Evolutionary conservation across 169 alveolate species (phyloP).

Genomic region (Plasmodium knowlesi): DNA sequence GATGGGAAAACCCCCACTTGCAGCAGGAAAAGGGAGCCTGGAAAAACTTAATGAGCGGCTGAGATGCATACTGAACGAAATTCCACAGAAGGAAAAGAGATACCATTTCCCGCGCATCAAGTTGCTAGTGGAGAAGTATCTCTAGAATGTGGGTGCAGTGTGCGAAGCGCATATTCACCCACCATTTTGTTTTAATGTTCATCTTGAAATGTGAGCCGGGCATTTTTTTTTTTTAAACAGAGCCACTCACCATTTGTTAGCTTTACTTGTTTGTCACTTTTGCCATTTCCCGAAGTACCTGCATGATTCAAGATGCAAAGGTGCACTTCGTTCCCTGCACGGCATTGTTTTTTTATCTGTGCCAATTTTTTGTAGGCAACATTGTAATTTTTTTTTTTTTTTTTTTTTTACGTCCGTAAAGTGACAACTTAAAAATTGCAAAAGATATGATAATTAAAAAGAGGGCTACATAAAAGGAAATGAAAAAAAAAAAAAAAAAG

Average conservation of each 20-base stretch:
- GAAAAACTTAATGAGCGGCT: slow-evolving; percentile 9
- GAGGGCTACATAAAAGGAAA: not conserved
- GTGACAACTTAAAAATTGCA: not conserved
- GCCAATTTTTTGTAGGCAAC: not conserved
- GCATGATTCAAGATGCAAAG: not conserved
- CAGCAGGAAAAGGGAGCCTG: not conserved
- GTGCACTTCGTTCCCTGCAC: not conserved
- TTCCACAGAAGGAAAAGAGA: slow-evolving; percentile 22
- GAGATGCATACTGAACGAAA: slow-evolving; percentile 6
- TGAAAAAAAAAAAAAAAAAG: not conserved
- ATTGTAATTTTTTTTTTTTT: not conserved
- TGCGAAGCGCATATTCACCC: not conserved
- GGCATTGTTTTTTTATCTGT: not conserved
- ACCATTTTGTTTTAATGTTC: not conserved
- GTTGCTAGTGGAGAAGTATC: slow-evolving; percentile 2
- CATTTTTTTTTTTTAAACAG: not conserved
- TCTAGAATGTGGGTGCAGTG: not conserved
- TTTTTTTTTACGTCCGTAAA: not conserved
- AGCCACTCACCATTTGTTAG: not conserved
- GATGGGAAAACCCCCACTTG: not conserved
- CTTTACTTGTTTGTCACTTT: not conserved
- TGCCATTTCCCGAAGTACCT: not conserved
- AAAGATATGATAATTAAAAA: not conserved
- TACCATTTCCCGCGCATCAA: slow-evolving; percentile 12
- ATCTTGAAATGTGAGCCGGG: not conserved